Evolutionary conservation across 2,329 filamentous ascomycete species (phyloP).

Genomic region (Claviceps spartinae): DNA sequence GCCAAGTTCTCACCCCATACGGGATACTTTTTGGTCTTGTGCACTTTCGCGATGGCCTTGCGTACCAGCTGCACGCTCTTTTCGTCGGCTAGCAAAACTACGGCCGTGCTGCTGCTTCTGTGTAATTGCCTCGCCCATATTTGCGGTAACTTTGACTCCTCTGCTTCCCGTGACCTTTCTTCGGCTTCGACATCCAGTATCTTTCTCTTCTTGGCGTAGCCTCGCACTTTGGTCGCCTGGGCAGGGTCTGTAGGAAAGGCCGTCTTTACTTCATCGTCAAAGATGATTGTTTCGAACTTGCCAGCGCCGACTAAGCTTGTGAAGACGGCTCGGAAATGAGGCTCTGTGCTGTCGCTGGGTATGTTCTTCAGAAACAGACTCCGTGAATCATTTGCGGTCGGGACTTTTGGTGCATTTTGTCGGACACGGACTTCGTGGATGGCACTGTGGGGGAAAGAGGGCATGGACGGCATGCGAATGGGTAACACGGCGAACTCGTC

Average conservation of each 20-base stretch:
- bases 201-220: slow-evolving; percentile 27
- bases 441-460: slow-evolving; percentile 46
- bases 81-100: slow-evolving; percentile 74
- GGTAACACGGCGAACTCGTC: slow-evolving; percentile 58
- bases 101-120: slow-evolving; percentile 61
- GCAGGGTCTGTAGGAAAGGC: slow-evolving; percentile 30
- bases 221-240: slow-evolving; percentile 29
- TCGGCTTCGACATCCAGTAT: slow-evolving; percentile 39
- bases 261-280: slow-evolving; percentile 47
- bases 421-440: slow-evolving; percentile 81
- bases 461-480: slow-evolving; percentile 48
- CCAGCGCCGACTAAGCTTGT: slow-evolving; percentile 59
- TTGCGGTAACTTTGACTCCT: slow-evolving; percentile 49
- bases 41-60: slow-evolving; percentile 55
- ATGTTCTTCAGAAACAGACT: slow-evolving; percentile 87
- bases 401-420: slow-evolving; percentile 65
- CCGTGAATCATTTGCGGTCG: slow-evolving; percentile 58
- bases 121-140: slow-evolving; percentile 62
- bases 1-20: slow-evolving; percentile 53
- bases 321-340: slow-evolving; percentile 66
- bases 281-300: slow-evolving; percentile 63
- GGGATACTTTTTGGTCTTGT: slow-evolving; percentile 46
- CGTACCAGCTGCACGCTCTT: slow-evolving; percentile 63
- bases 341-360: slow-evolving; percentile 68
- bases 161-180: slow-evolving; percentile 39